Evolutionary conservation across 306 rosid species (phyloP), one percentile per base, ranked within the genome.

Genomic region (Glycine tomentella): DNA sequence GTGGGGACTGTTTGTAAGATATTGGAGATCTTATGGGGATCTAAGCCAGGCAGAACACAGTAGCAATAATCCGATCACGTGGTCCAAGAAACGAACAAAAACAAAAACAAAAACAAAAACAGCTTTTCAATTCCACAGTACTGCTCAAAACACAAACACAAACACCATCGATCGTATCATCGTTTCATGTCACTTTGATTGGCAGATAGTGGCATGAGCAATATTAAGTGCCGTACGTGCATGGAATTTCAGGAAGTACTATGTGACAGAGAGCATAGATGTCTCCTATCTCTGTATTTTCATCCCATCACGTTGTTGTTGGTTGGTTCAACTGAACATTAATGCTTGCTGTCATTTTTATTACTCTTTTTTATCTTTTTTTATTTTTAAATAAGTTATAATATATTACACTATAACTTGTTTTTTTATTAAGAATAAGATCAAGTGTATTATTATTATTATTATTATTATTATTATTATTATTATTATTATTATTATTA

Each of bases 1-100:
- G 82, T 77, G 87, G 88, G 83, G 1, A 83, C 91, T 90, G 82
- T 80, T 48, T 79, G 11, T 76, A 84, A 87, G 97, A 92, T 92
- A 80, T 56, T 83, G 76, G 16, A 88, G 76, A 92, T 92, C 97
- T 88, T 84, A 82, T 84, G 76, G 95, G 97, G 97, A 90, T 83
- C 87, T 59, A 71, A 53, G 40, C 82, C n/a, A n/a, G n/a, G n/a
- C n/a, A n/a, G n/a, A n/a, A 55, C 34, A 70, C 50, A 78, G 46
- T 45, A 72, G 74, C 45, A 57, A 16, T 34, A 67, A 88, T 59
- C 40, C 68, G 78, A 83, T 90, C 90, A 77, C 89, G 89, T 89
- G 91, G 85, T 87, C 82, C 82, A 51, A 57, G 69, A 1, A n/a
- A 55, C 25, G 75, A 68, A 68, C 67, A 17, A 55, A 55, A 81